Conservation (phyloP, 768 basidiomycete genomes). For the Scleroderma citrinum region DNA sequence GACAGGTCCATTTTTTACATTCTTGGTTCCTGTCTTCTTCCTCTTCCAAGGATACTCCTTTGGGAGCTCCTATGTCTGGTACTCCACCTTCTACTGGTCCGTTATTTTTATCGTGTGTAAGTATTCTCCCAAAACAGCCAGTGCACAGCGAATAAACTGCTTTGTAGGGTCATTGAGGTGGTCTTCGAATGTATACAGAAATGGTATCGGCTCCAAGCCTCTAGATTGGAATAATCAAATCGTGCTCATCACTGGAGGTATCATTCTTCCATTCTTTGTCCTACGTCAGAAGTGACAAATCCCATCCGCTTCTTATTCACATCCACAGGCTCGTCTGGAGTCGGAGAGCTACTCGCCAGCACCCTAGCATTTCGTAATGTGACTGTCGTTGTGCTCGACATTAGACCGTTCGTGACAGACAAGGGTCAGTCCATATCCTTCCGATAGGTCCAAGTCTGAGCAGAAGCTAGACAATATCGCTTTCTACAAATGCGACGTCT, state of each 20-base stretch:
- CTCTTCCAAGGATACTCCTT: constrained; percentile 59
- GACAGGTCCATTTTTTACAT: constrained; percentile 79
- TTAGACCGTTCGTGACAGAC: constrained; percentile 70
- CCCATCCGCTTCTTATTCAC: not conserved
- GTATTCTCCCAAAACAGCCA: constrained; percentile 18
- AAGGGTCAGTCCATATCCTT: constrained; percentile 47
- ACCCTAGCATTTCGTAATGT: constrained; percentile 81
- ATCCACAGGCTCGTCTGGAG: constrained; percentile 70
- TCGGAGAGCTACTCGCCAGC: constrained; percentile 84
- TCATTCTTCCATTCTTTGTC: constrained; percentile 11
- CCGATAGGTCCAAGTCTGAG: not conserved
- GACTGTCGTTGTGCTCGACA: constrained; percentile 79
- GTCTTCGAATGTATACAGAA: constrained; percentile 68
- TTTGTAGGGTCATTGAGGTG: constrained; percentile 60
- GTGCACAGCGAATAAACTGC: constrained; percentile 7
- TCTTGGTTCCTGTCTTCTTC: constrained; percentile 74
- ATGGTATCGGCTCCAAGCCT: constrained; percentile 49
- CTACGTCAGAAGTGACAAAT: not conserved
- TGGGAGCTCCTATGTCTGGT: constrained; percentile 46
- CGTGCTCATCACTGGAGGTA: constrained; percentile 88
- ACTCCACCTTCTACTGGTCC: constrained; percentile 50
- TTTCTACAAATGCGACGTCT: constrained; percentile 90
- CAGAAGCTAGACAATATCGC: constrained; percentile 58
- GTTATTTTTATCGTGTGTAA: constrained; percentile 61
- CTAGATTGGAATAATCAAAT: constrained; percentile 88